Evolutionary conservation across 2,329 filamentous ascomycete genomes (phyloP), one percentile per base, ranked within the genome.

Genomic region (Blumeria hordei): DNA sequence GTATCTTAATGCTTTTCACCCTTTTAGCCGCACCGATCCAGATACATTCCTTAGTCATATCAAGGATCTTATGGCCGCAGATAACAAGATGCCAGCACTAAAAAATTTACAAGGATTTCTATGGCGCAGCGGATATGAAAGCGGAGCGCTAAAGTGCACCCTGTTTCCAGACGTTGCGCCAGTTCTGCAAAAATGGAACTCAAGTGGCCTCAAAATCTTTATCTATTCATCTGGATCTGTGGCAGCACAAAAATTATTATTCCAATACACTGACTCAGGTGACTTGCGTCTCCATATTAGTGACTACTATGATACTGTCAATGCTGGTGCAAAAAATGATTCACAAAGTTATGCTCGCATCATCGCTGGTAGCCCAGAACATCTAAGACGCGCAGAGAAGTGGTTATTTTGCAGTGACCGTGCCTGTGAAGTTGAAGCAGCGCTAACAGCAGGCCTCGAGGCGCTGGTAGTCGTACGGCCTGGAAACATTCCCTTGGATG

Each of bases 351-450:
- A 90, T 68, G 66, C 69, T 53, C 63, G 57, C 54, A 65, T 67
- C 54, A 58, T 55, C 10, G 47, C 53, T 54, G 8, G 32, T n/a
- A 7, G 50, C 34, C 44, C 37, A 37, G 50, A 21, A 9, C 9
- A 18, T 8, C 65, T 76, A 14, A 68, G 36, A 69, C 72, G 56
- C 61, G 32, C 28, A n/a, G 67, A 66, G 10, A 71, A 75, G 55
- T 84, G 84, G 71, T 70, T 87, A n/a, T 92, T 92, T 66, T 69
- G 90, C 58, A 90, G 83, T 63, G 85, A 92, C 68, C 88, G 88
- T 63, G 73, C 85, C 49, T 77, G 75, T 63, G 80, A 84, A 67
- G 78, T 83, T 37, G 71, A 74, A 54, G 79, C 80, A 51, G 80
- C 80, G 44, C 71, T 72, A 58, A 68, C 67, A 56, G 76, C 78